These are phyloP conservation scores for Trichoderma endophyticum DNA, from an alignment of 2,329 filamentous ascomycete species.

Conservation along the genomic window DNA sequence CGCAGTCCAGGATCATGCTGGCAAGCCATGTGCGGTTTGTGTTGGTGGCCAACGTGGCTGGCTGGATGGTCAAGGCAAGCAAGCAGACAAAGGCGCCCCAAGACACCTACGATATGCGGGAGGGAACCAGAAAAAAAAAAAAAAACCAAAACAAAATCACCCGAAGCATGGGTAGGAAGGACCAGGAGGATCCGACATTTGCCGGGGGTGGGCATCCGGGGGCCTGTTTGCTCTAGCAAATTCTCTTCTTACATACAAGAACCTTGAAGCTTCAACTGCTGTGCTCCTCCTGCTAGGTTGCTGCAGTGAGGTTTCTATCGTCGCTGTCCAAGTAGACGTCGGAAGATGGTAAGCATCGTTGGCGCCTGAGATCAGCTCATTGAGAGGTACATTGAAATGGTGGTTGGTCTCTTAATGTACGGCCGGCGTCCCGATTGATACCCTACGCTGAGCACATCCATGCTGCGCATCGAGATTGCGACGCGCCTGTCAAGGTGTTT, in stretches of 20 bases:
- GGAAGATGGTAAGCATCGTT: neutral
- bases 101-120: neutral
- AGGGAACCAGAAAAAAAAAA: neutral
- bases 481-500: neutral
- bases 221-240: neutral
- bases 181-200: neutral
- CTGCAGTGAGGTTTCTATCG: neutral
- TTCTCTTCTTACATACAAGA: neutral
- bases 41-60: neutral
- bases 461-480: neutral
- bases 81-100: neutral
- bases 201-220: neutral
- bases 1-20: neutral
- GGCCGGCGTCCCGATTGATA: neutral
- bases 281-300: neutral
- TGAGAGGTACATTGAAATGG: neutral
- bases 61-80: neutral
- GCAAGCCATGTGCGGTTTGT: neutral
- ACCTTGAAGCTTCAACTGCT: neutral
- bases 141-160: neutral
- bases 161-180: neutral
- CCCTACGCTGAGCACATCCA: neutral
- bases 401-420: neutral
- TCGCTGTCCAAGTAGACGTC: neutral
- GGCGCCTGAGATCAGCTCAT: neutral